A percentile compares a stretch with the other conserved stretches of the same genome.
These are phyloP conservation scores for Excoecaria agallocha DNA, from an alignment of 345 rosid species.

Conservation along the genomic window DNA sequence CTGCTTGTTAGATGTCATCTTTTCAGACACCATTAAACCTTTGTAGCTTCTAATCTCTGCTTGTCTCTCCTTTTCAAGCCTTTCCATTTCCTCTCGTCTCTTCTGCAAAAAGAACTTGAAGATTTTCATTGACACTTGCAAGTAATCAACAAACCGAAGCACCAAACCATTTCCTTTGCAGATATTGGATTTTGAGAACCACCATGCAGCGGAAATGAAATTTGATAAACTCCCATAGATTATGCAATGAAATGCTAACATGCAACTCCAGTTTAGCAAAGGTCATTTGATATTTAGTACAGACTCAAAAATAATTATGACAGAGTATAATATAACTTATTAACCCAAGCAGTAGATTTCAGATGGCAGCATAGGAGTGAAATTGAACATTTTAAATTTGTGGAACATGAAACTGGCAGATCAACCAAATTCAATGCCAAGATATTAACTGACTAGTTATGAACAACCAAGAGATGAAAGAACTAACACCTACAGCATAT, in stretches of 20 bases:
- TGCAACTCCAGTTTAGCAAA: not conserved
- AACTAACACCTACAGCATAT: not conserved
- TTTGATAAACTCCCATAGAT: not conserved
- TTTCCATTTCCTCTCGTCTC: conserved; percentile 85
- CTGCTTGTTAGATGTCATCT: conserved; percentile 94
- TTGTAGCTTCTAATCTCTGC: conserved; percentile 95
- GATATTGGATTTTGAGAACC: too few species aligned
- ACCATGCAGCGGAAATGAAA: not conserved
- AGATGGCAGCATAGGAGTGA: not conserved
- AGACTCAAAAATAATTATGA: not conserved
- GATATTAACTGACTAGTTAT: not conserved
- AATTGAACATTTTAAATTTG: not conserved
- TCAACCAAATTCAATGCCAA: not conserved
- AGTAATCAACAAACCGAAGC: not conserved
- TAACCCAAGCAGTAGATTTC: not conserved
- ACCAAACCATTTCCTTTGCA: not conserved
- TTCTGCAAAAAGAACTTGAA: conserved; percentile 46
- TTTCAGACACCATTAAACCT: conserved; percentile 89
- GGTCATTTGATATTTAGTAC: not conserved
- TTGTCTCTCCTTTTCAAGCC: conserved; percentile 89
- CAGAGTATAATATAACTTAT: not conserved
- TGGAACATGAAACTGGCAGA: not conserved
- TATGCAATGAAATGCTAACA: too few species aligned
- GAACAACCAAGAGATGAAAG: not conserved
- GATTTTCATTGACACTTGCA: not conserved